Conservation (phyloP, 768 basidiomycete genomes). For the Leccinum obscurum region DNA sequence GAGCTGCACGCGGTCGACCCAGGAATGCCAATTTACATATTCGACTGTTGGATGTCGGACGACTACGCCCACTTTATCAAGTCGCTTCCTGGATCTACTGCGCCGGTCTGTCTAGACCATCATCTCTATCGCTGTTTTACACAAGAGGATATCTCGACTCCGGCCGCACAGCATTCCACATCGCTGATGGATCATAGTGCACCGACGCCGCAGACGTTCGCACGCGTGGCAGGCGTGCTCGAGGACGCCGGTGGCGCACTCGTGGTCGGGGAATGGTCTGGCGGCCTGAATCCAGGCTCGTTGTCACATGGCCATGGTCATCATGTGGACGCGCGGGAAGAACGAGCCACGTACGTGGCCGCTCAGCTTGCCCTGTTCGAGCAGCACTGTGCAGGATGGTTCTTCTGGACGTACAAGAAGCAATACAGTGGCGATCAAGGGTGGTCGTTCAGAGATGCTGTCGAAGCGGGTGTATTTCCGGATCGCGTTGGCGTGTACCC, state of each 20-base stretch:
- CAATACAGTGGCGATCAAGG: conserved; percentile 63
- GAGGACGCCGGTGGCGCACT: conserved; percentile 49
- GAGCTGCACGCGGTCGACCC: conserved; percentile 52
- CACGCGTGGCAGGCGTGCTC: conserved; percentile 36
- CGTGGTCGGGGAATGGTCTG: conserved; percentile 80
- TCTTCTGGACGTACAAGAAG: conserved; percentile 87
- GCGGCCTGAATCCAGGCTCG: conserved; percentile 66
- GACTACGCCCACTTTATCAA: conserved; percentile 59
- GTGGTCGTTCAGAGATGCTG: conserved; percentile 72
- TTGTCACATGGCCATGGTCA: conserved; percentile 41
- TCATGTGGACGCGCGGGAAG: conserved; percentile 38
- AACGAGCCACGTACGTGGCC: conserved; percentile 49
- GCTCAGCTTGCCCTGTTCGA: conserved; percentile 72
- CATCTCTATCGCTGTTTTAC: conserved; percentile 87
- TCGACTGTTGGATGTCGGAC: conserved; percentile 74
- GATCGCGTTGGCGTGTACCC: conserved; percentile 43
- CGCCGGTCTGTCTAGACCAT: conserved; percentile 68
- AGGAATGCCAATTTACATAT: conserved; percentile 66
- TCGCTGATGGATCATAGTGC: conserved; percentile 45
- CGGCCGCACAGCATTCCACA: conserved; percentile 54
- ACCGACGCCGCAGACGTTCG: conserved; percentile 41
- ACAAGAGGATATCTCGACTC: conserved; percentile 49
- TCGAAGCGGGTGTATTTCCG: conserved; percentile 63
- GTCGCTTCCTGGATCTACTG: conserved; percentile 30
- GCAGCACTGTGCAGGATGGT: conserved; percentile 65